These are phyloP conservation scores for Strobilomyces dryophilus DNA, from an alignment of 768 basidiomycete genomes.

Conservation along the genomic window DNA sequence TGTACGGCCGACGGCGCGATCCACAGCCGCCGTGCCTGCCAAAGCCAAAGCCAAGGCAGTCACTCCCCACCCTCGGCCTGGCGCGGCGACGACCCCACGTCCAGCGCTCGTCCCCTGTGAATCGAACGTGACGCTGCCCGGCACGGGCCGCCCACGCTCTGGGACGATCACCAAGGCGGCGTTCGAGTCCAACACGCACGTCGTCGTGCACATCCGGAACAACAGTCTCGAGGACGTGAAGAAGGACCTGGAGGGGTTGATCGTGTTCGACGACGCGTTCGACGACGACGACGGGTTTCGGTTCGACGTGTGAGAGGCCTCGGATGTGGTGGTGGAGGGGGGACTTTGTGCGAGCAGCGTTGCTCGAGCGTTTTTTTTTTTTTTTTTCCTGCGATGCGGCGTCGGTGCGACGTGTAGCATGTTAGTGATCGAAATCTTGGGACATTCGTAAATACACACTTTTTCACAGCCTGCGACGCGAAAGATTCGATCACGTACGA, in stretches of 20 bases:
- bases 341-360: neutral
- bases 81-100: too few species aligned
- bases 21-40: neutral
- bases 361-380: too few species aligned
- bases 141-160: slow-evolving; percentile 14
- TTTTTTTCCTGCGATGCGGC: too few species aligned
- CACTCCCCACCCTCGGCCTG: too few species aligned
- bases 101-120: too few species aligned
- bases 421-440: too few species aligned
- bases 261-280: slow-evolving; percentile 28
- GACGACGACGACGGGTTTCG: slow-evolving; percentile 28
- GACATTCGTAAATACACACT: too few species aligned
- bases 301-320: slow-evolving; percentile 27
- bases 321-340: too few species aligned
- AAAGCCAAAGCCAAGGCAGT: slow-evolving; percentile 11
- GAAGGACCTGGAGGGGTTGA: slow-evolving; percentile 28
- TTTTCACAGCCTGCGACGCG: too few species aligned
- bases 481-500: too few species aligned
- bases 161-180: slow-evolving; percentile 24
- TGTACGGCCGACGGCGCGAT: slow-evolving; percentile 8
- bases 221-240: slow-evolving; percentile 28
- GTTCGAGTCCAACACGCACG: slow-evolving; percentile 22
- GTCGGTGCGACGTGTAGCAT: too few species aligned
- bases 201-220: slow-evolving; percentile 14
- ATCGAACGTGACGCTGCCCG: neutral